A percentile compares a stretch with the other conserved stretches of the same genome.
Evolutionary conservation across 2,329 filamentous ascomycete species (phyloP).

Genomic region (Hypoxylon sp.): DNA sequence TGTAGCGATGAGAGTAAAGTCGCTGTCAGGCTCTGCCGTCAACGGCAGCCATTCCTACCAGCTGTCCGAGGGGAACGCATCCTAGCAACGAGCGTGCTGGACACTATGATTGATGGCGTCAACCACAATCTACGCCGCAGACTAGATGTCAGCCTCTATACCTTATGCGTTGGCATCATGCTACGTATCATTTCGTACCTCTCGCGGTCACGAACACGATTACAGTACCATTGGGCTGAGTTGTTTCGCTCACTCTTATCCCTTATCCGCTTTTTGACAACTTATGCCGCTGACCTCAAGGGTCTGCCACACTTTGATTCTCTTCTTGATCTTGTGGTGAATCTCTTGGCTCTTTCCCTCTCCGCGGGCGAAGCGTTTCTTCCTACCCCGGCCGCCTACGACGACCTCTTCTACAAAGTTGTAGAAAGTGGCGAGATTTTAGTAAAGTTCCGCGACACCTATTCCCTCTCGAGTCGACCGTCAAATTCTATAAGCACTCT

Average conservation of each 20-base stretch:
- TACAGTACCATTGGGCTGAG: constrained; percentile 94
- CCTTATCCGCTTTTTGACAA: constrained; percentile 90
- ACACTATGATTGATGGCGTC: constrained; percentile 90
- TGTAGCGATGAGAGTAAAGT: constrained; percentile 84
- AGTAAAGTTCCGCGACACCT: constrained; percentile 84
- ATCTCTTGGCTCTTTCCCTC: constrained; percentile 85
- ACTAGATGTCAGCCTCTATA: constrained; percentile 88
- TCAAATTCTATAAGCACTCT: constrained; percentile 86
- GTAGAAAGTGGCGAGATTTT: constrained; percentile 91
- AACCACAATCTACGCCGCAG: constrained; percentile 92
- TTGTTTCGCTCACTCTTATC: constrained; percentile 91
- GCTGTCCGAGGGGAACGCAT: constrained; percentile 79
- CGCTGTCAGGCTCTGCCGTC: constrained; percentile 86
- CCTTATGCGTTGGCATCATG: constrained; percentile 84
- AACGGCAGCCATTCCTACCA: constrained; percentile 88
- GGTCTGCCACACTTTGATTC: constrained; percentile 77
- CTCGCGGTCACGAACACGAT: constrained; percentile 83
- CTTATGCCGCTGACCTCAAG: constrained; percentile 85
- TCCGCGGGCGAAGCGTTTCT: constrained; percentile 92
- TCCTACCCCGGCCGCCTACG: constrained; percentile 87
- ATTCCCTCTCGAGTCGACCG: constrained; percentile 70
- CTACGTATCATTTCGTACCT: constrained; percentile 88
- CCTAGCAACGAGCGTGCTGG: constrained; percentile 82
- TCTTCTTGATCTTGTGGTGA: constrained; percentile 83
- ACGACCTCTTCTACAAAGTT: constrained; percentile 98